Evolutionary conservation across 257 asterid genomes (phyloP).

Genomic region (Lycium barbarum): DNA sequence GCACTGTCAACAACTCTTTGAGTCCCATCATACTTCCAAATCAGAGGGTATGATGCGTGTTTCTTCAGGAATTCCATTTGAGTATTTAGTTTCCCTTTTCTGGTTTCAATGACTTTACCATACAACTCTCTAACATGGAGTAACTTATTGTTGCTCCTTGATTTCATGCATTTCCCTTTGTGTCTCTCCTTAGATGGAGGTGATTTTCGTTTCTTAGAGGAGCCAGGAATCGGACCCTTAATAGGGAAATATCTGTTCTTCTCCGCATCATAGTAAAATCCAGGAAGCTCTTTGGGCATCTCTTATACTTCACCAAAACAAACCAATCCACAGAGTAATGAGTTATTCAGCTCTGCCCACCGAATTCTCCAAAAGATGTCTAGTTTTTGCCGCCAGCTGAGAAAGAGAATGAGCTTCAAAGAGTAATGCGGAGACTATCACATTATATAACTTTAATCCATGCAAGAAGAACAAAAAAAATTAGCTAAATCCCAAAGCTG

Average conservation of each 20-base stretch:
- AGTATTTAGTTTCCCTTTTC: constrained; percentile 65
- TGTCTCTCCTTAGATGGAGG: constrained; percentile 49
- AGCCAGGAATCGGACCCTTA: constrained; percentile 87
- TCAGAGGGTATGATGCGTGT: constrained; percentile 66
- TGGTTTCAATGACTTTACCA: constrained; percentile 58
- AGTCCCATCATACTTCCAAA: constrained; percentile 71
- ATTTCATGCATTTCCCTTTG: constrained; percentile 34
- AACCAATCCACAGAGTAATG: neutral
- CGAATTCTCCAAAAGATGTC: neutral
- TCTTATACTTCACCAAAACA: neutral
- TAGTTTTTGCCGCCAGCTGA: neutral
- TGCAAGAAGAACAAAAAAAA: no score
- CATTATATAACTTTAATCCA: no score
- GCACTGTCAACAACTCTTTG: constrained; percentile 57
- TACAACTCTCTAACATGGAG: constrained; percentile 75
- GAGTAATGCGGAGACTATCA: neutral
- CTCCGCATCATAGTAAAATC: constrained; percentile 77
- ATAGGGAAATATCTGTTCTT: constrained; percentile 86
- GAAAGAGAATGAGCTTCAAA: neutral
- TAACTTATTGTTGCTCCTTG: constrained; percentile 49
- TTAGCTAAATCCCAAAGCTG: no score
- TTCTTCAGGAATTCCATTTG: constrained; percentile 63
- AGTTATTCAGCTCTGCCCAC: neutral
- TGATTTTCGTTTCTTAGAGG: constrained; percentile 64
- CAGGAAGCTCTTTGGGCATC: constrained; percentile 69